Evolutionary conservation across 495 filamentous ascomycete species (phyloP).

Genomic region (Talaromyces liani): DNA sequence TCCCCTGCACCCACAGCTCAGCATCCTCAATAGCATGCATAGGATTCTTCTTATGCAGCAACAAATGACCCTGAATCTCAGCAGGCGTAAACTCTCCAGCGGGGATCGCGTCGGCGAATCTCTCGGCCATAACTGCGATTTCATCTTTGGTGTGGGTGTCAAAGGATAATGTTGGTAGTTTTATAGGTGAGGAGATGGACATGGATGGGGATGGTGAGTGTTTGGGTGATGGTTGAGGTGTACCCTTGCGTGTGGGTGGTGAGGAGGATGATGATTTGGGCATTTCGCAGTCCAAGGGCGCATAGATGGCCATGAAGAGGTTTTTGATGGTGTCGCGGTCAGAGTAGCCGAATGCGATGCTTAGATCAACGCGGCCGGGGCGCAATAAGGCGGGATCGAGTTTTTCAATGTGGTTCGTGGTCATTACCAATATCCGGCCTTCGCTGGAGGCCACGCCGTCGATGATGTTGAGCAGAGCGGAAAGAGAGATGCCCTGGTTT

Average conservation of each 20-base stretch:
- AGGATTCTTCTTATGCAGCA: slow-evolving; percentile 49
- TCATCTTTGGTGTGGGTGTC: not conserved
- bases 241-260: not conserved
- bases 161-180: not conserved
- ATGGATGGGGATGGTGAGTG: not conserved
- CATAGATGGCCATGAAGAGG: slow-evolving; percentile 69
- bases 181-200: not conserved
- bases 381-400: slow-evolving; percentile 71
- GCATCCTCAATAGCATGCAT: slow-evolving; percentile 48
- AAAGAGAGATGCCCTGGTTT: slow-evolving; percentile 48
- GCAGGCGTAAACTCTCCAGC: slow-evolving; percentile 51
- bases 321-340: slow-evolving; percentile 53
- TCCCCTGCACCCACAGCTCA: slow-evolving; percentile 40
- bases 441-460: slow-evolving; percentile 75
- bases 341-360: slow-evolving; percentile 60
- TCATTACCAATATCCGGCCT: slow-evolving; percentile 77
- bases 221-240: not conserved
- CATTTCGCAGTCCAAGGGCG: slow-evolving; percentile 28
- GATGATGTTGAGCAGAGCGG: slow-evolving; percentile 69
- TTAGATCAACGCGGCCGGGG: slow-evolving; percentile 71
- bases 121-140: slow-evolving; percentile 25
- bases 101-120: slow-evolving; percentile 46
- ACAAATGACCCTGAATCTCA: slow-evolving; percentile 59
- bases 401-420: slow-evolving; percentile 71
- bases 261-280: not conserved